Evolutionary conservation across 2,329 filamentous ascomycete genomes (phyloP), one percentile per base, ranked within the genome.

Genomic region (Sporothrix brunneoviolacea): DNA sequence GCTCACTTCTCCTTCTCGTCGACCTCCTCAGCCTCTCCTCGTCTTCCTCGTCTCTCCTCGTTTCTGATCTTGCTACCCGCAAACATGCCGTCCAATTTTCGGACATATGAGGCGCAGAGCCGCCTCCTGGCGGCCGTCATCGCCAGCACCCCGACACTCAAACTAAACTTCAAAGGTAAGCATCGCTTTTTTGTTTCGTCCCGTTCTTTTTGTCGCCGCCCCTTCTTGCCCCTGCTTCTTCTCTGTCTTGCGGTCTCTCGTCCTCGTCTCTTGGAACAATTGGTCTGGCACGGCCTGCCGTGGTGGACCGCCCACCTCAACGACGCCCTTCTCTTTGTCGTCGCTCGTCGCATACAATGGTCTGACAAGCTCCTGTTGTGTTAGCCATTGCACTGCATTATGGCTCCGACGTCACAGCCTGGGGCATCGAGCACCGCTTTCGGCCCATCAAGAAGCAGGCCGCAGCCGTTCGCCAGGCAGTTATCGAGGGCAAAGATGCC

Each of bases 141-240:
- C 0, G 81, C 80, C 0, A 77, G 79, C 3, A 72, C 78, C 48
- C 74, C 74, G 0, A 67, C 68, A 0, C 59, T 77, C 0, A 79
- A 75, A 54, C 74, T 82, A 48, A 79, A 84, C 61, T 83, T 77
- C 63, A 77, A 75, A 59, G 79, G 81, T 84, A 73, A 68, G 77
- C 46, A 59, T 4, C 19, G 2, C 15, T 44, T 41, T 9, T 37
- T 24, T 24, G 21, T 18, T n/a, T n/a, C 44, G 32, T 28, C 24
- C 8, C 33, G 13, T 37, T 44, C 50, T 19, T 43, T 56, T 46
- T 49, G n/a, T n/a, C n/a, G n/a, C n/a, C n/a, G n/a, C n/a, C n/a
- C 24, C 24, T 10, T 50, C 47, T 50, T 38, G 32, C 27, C 16
- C 2, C 50, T 54, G 52, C 39, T 16, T 24, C 12, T 37, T 36